phyloP scores from a whole-genome alignment of 1,139 yeast genomes.

The Candida glucosophila region DNA sequence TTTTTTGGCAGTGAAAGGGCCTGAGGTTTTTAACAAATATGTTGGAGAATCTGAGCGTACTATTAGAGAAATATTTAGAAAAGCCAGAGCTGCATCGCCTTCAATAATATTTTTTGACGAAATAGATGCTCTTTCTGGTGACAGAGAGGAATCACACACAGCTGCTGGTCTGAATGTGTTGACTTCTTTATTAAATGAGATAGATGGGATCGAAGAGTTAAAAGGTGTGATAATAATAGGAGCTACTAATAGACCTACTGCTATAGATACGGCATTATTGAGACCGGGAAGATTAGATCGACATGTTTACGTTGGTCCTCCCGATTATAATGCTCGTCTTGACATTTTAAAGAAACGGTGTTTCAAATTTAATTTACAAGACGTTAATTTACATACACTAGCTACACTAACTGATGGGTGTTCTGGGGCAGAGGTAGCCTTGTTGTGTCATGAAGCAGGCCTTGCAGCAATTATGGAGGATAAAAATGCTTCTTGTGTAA shows the following conservation, averaged over 20 bases:
- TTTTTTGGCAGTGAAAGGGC: slow-evolving; percentile 90
- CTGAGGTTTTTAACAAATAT: slow-evolving; percentile 86
- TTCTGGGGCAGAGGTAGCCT: slow-evolving; percentile 93
- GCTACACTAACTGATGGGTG: slow-evolving; percentile 77
- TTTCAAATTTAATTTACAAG: slow-evolving; percentile 41
- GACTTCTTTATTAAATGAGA: slow-evolving; percentile 83
- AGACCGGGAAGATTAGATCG: slow-evolving; percentile 94
- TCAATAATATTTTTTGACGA: slow-evolving; percentile 91
- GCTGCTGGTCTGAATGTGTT: slow-evolving; percentile 79
- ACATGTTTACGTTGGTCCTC: slow-evolving; percentile 87
- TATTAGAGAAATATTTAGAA: slow-evolving; percentile 79
- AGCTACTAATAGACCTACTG: slow-evolving; percentile 91
- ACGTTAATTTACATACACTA: slow-evolving; percentile 36
- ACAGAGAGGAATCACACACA: slow-evolving; percentile 53
- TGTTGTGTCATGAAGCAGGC: slow-evolving; percentile 93
- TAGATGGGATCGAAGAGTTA: slow-evolving; percentile 92
- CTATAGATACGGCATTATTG: slow-evolving; percentile 82
- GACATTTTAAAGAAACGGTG: slow-evolving; percentile 70
- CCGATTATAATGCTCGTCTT: slow-evolving; percentile 68
- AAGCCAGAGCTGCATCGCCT: slow-evolving; percentile 90
- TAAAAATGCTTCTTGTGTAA: slow-evolving; percentile 44
- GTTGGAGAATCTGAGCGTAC: slow-evolving; percentile 93
- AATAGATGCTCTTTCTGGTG: slow-evolving; percentile 82
- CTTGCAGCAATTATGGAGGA: slow-evolving; percentile 82
- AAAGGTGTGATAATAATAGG: slow-evolving; percentile 91